Evolutionary conservation across 1,139 yeast genomes (phyloP), one percentile per base, ranked within the genome.

Genomic region (Schizosaccharomyces versatilis): DNA sequence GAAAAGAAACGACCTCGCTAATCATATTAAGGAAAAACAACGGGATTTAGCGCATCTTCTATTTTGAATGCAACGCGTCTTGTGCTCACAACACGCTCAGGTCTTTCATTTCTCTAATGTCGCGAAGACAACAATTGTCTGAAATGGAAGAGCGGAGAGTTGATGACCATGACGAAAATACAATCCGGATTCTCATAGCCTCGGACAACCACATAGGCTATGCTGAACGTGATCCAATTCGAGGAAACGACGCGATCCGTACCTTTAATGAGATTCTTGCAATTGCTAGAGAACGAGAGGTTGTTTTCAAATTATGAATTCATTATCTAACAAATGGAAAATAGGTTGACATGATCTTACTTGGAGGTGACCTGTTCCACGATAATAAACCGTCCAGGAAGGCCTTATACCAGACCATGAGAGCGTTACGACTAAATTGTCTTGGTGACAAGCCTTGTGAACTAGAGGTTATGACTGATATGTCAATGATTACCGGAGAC

Each of bases 171-270:
- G 15, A 49, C 2, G 17, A 10, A 14, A 14, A 81, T 65, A 84
- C 95, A 0, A 77, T 88, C 15, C 69, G 84, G 49, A 76, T 90
- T 24, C 75, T 90, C 42, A 68, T 90, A 19, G 86, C 98, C 1
- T 86, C 98, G 1, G 99, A 90, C 64, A 90, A 90, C 65, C 99
- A 90, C 71, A 95, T 90, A 38, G 99, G 99, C 1, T 88, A 80
- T 65, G 79, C 79, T 58, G 98, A 90, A 64, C 76, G 76, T 51
- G 98, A 90, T 65, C 90, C 95, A 0, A 79, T 90, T 9, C 73
- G 94, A 38, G 95, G 96, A 1, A 82, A 84, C 62, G 99, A 90
- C 65, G 78, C 95, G 1, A 83, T 94, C 81, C 73, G 68, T 55
- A 84, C 95, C 0, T 90, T 90, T 64, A 78, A 83, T 56, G 98